Base-by-base conservation (phyloP, 176 grass and related monocot genomes). In the Oryza coarctata region DNA sequence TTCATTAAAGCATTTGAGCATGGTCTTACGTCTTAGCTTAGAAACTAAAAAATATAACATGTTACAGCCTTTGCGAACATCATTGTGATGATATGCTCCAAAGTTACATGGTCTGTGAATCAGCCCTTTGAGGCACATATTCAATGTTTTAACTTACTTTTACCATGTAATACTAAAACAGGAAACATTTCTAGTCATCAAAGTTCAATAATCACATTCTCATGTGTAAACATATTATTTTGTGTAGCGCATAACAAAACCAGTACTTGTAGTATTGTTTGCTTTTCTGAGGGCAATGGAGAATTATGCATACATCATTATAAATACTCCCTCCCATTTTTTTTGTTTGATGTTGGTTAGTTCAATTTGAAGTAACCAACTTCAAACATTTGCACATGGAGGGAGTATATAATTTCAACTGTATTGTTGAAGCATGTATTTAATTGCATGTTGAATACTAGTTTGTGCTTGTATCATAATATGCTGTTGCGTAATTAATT, bases 171-270 rank as follows among this genome's bases (percentile, higher is more conserved):
- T 22, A 71, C 23, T 75, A 11, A 62, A 83, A 60, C 65, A 18
- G 10, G 27, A 28, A 30, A 23, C 14, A 40, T 9, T 61, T 81
- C 35, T 33, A 57, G n/a, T 55, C 36, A 40, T 26, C 9, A 58
- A 44, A 12, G 27, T 34, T 20, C 26, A 20, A 20, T 28, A 28
- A 36, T 63, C 35, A 62, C 67, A 73, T 62, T 28, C 7, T 70
- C 38, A 36, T 52, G 65, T 50, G 45, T 80, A 85, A 75, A 50
- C 32, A 71, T 81, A 69, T 69, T 22, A 63, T 62, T 80, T 62
- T 67, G 12, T 80, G 52, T 57, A 38, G 12, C 31, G 68, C 8
- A 9, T 9, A 39, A 27, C 17, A 76, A 20, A 74, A 76, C 41
- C 62, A 63, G 14, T 43, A 52, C 49, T 20, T 62, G 11, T 81